Evolutionary conservation across 371 early-diverging fungal species (phyloP).

Genomic region (Amoeboaphelidium protococcarum): DNA sequence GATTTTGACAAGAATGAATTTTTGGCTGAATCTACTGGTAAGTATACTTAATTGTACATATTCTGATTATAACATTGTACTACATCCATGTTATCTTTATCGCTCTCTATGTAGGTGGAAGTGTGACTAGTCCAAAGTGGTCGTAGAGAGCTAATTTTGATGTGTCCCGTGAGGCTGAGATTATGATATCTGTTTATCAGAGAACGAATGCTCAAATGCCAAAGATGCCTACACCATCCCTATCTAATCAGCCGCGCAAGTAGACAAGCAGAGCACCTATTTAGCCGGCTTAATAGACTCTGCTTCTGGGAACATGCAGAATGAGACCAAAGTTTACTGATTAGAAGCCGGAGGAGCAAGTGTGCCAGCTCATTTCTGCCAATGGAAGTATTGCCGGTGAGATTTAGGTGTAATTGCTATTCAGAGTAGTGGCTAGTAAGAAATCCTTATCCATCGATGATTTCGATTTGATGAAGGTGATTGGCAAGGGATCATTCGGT

Average conservation of each 20-base stretch:
- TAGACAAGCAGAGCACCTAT: conserved; percentile 13
- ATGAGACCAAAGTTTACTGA: conserved; percentile 34
- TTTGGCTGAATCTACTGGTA: conserved; percentile 26
- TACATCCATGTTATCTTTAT: neutral
- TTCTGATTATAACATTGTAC: neutral
- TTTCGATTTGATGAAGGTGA: conserved; percentile 76
- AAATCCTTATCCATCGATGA: conserved; percentile 44
- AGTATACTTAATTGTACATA: conserved; percentile 4
- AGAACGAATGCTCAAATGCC: conserved; percentile 23
- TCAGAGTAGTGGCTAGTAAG: conserved; percentile 24
- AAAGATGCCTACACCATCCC: conserved; percentile 10
- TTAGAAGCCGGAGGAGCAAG: conserved; percentile 23
- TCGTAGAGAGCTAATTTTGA: conserved; percentile 20
- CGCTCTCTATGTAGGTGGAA: conserved; percentile 1
- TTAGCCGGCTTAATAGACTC: conserved; percentile 20
- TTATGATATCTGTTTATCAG: conserved; percentile 57
- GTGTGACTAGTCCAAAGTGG: neutral
- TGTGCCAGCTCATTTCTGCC: conserved; percentile 15
- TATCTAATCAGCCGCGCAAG: conserved; percentile 6
- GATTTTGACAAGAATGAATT: conserved; percentile 86
- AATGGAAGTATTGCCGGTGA: conserved; percentile 26
- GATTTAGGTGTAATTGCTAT: conserved; percentile 36
- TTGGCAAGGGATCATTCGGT: conserved; percentile 89
- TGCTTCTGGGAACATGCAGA: conserved; percentile 35
- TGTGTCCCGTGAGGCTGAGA: conserved; percentile 55